A percentile compares a stretch with the other conserved stretches of the same genome.
Conservation (phyloP, 169 alveolate genomes). For the Plasmodium adleri region DNA sequence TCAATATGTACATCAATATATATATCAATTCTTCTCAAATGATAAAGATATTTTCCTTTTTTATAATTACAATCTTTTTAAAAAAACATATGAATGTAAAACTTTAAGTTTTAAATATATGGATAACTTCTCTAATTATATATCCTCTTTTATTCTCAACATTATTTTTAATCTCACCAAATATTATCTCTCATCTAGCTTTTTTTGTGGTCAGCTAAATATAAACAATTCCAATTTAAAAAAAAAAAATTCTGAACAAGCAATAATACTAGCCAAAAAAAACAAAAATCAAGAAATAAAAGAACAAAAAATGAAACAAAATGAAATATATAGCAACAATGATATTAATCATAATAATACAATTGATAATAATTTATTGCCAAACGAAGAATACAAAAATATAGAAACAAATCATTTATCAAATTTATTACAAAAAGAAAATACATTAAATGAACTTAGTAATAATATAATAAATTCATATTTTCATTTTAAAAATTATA, state of each 20-base stretch:
- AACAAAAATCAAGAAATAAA: background rate
- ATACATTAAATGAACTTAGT: slow-evolving; percentile 5
- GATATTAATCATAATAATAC: background rate
- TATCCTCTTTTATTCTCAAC: background rate
- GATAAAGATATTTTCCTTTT: slow-evolving; percentile 5
- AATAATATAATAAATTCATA: slow-evolving; percentile 4
- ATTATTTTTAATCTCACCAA: background rate
- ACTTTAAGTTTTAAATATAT: slow-evolving; percentile 1
- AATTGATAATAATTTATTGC: background rate
- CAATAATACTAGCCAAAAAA: background rate
- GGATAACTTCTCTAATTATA: background rate
- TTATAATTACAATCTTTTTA: background rate
- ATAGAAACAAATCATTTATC: background rate
- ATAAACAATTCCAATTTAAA: background rate
- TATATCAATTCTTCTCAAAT: slow-evolving; percentile 44
- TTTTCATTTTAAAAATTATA: background rate
- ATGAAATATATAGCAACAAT: background rate
- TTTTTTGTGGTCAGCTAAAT: background rate
- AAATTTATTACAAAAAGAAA: background rate
- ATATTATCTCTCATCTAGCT: background rate
- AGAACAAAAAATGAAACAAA: background rate
- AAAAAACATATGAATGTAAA: slow-evolving; percentile 29
- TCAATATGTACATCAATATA: slow-evolving; percentile 18
- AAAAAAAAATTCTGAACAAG: slow-evolving; percentile 5
- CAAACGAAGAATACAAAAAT: background rate